phyloP scores from a whole-genome alignment of 768 basidiomycete genomes.

The Auricularia heimuer region DNA sequence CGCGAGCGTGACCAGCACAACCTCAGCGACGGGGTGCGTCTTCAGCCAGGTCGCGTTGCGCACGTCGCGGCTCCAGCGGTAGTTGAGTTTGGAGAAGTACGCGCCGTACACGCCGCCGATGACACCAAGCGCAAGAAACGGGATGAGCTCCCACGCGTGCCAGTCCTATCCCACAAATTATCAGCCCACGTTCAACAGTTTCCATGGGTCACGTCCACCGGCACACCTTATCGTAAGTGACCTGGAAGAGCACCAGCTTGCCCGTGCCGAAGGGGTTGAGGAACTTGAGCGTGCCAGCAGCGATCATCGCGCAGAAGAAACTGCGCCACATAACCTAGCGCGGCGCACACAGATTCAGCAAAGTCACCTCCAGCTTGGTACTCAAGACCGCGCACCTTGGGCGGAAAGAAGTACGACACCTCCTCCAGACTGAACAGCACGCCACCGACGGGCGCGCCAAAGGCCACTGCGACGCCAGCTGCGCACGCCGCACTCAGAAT shows the following conservation, averaged over 20 bases:
- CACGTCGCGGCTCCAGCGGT: conserved; percentile 76
- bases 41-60: conserved; percentile 76
- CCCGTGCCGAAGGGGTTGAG: conserved; percentile 93
- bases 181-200: no score
- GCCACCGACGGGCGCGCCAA: conserved; percentile 93
- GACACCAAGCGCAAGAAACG: conserved; percentile 80
- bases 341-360: background rate
- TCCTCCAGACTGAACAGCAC: conserved; percentile 91
- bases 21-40: conserved; percentile 66
- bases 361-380: no score
- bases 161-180: conserved; percentile 51
- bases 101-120: conserved; percentile 94
- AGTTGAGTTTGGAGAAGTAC: conserved; percentile 84
- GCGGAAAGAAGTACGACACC: conserved; percentile 93
- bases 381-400: conserved; percentile 45
- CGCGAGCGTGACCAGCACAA: conserved; percentile 56
- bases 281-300: conserved; percentile 21
- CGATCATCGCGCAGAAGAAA: conserved; percentile 35
- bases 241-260: conserved; percentile 86
- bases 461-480: conserved; percentile 94
- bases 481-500: conserved; percentile 93
- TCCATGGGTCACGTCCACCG: no score
- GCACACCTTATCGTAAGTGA: conserved; percentile 72
- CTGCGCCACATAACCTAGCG: conserved; percentile 14
- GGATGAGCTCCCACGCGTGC: conserved; percentile 80